phyloP scores from a whole-genome alignment of 1,284 basidiomycete genomes.

The Athelia psychrophila region DNA sequence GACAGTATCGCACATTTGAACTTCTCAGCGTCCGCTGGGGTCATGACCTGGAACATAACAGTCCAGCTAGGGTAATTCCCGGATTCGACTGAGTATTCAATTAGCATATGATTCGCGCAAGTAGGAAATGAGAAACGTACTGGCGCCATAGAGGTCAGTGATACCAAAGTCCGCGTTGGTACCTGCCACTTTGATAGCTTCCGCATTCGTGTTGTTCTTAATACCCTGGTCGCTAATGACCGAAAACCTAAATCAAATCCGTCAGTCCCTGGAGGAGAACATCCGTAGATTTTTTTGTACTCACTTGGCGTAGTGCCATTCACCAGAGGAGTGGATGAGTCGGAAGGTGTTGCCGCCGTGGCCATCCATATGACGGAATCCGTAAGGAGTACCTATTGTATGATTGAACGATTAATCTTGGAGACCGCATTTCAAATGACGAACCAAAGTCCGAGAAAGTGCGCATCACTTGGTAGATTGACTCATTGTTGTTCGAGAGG shows the following conservation, averaged over 20 bases:
- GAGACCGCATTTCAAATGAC: too few species aligned
- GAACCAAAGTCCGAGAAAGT: too few species aligned
- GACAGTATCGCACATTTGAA: conserved; percentile 19
- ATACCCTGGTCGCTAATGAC: conserved; percentile 16
- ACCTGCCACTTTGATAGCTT: conserved; percentile 30
- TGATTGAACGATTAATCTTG: too few species aligned
- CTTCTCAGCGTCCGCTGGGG: conserved; percentile 27
- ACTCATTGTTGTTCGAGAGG: too few species aligned
- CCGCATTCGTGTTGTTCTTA: conserved; percentile 26
- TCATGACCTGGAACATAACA: conserved; percentile 31
- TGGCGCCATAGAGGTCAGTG: conserved; percentile 33
- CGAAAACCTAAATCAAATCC: conserved; percentile 9
- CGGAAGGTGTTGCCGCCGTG: conserved; percentile 18
- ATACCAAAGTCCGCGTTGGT: conserved; percentile 34
- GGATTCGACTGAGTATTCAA: conserved; percentile 19
- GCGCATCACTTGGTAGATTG: too few species aligned
- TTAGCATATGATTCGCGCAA: too few species aligned
- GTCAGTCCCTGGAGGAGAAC: background rate
- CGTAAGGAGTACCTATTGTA: too few species aligned
- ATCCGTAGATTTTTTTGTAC: background rate
- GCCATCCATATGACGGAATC: conserved; percentile 11
- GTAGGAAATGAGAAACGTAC: too few species aligned
- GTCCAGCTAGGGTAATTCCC: conserved; percentile 33
- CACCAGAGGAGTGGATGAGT: conserved; percentile 7
- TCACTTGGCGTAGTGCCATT: conserved; percentile 20